Percentiles rank a stretch among this genome's conserved stretches.
These are phyloP conservation scores for Amesomyces nigricolor DNA, from an alignment of 2,329 filamentous ascomycete genomes.

Conservation along the genomic window DNA sequence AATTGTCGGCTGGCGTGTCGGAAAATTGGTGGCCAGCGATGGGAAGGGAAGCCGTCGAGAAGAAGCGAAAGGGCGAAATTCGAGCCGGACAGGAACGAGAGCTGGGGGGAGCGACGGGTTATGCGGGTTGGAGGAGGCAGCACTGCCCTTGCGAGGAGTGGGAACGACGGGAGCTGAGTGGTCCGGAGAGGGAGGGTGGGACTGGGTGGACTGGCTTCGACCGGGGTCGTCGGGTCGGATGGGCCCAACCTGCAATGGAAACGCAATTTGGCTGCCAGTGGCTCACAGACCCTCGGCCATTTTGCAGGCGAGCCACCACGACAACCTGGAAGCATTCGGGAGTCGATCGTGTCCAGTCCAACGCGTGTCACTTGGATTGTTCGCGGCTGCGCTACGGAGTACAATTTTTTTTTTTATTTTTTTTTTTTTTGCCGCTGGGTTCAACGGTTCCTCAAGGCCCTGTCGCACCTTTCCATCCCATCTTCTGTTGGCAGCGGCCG, in stretches of 20 bases:
- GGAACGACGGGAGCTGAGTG: conserved; percentile 22
- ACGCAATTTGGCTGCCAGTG: neutral
- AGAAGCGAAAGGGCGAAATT: conserved; percentile 21
- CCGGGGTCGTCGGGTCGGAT: conserved; percentile 23
- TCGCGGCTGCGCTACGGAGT: neutral
- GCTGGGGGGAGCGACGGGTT: conserved; percentile 1
- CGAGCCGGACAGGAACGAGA: conserved; percentile 17
- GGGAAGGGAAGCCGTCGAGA: conserved; percentile 15
- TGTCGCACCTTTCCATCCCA: too few relatives aligned
- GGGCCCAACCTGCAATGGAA: conserved; percentile 15
- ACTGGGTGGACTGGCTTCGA: conserved; percentile 19
- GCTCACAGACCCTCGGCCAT: neutral
- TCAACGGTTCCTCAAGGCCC: too few relatives aligned
- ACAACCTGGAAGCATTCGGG: neutral
- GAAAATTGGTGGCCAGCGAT: conserved; percentile 14
- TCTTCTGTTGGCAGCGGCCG: too few relatives aligned
- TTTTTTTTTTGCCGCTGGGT: neutral
- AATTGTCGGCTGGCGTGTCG: conserved; percentile 10
- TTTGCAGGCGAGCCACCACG: neutral
- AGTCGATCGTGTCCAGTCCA: conserved; percentile 4
- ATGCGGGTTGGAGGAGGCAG: conserved; percentile 21
- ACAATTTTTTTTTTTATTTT: neutral
- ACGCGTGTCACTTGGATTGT: neutral
- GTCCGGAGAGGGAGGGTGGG: conserved; percentile 14
- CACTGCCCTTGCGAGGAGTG: conserved; percentile 22